Evolutionary conservation across 495 filamentous ascomycete species (phyloP), one percentile per base, ranked within the genome.

Genomic region (Hypoxylon lienhwacheense): DNA sequence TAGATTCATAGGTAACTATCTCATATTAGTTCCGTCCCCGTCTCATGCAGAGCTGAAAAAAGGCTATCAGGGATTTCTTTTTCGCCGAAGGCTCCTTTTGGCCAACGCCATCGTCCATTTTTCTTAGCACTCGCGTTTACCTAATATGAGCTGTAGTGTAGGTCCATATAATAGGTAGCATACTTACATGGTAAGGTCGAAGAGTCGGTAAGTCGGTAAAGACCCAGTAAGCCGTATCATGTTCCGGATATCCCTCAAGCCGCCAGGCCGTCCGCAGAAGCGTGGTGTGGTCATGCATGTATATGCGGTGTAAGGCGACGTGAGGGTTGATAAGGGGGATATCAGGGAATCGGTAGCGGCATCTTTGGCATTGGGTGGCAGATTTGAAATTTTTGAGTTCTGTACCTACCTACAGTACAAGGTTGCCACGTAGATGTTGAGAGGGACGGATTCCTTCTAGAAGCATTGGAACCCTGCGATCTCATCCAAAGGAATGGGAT

Each of bases 201-300:
- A n/a, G n/a, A 31, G 5, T 47, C 52, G 47, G 52, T 48, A 31
- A 46, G 58, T 56, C 52, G 52, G 52, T 56, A 61, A 61, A 29
- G 47, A 22, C 11, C 21, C 42, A 52, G 34, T 48, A 45, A 31
- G 41, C 14, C 39, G 40, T 48, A 53, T 50, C 41, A 35, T 12
- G 26, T 6, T 6, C 33, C 19, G 32, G 12, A 14, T 36, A 57
- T 32, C 15, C 41, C 8, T 1, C 11, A 12, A 21, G 50, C 26
- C 43, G 50, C 33, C 19, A 19, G 48, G 53, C 5, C 48, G 52
- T 31, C 52, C 22, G 51, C 29, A 56, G 24, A 61, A 46, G 52
- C 53, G 52, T 61, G 58, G 57, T n/a, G 58, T 33, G 24, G 24
- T 34, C 11, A 61, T 53, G 58, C 53, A 61, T 56, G 53, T 62